Evolutionary conservation across 257 asterid species (phyloP), one percentile per base, ranked within the genome.

Genomic region (Ilex aquifolium): DNA sequence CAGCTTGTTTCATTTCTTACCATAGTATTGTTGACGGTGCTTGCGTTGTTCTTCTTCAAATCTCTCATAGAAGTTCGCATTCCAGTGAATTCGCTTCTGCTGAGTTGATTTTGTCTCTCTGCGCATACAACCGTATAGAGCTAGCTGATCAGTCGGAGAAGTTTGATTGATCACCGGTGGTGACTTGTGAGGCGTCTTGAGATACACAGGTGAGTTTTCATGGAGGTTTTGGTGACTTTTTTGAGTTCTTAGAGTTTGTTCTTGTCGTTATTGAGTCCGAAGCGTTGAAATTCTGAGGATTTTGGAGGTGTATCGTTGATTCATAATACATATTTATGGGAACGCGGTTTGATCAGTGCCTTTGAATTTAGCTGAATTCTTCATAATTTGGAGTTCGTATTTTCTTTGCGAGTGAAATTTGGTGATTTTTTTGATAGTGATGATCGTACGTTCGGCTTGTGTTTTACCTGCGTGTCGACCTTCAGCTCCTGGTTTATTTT

Each of bases 81-180:
- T 63, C 42, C 64, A 62, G 77, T 4, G 77, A 76, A 49, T 70
- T 76, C 80, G 59, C 77, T 83, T 80, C 85, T 54, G 77, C 78
- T 73, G 82, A 73, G 74, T 40, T 32, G 61, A 57, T 44, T 3
- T 4, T 0, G 10, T 60, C 64, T 53, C 3, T 4, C 59, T 42
- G 39, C 42, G 5, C 54, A 3, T 27, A 59, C 29, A 58, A 27
- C 49, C 44, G 50, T 50, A 31, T 65, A 32, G 30, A 14, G 44
- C 10, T 54, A 56, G n/a, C 21, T 49, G 50, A n/a, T 63, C 68
- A 21, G 27, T 62, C 11, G 13, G 9, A 8, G 50, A 13, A 44
- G 10, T 15, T 49, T 49, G 54, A 49, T 11, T 12, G 54, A 36
- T 36, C 63, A 61, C 49, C 62, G 31, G 42, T 12, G 54, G 8